Evolutionary conservation across 1,139 yeast species (phyloP).

Genomic region (Lodderomyces theae): DNA sequence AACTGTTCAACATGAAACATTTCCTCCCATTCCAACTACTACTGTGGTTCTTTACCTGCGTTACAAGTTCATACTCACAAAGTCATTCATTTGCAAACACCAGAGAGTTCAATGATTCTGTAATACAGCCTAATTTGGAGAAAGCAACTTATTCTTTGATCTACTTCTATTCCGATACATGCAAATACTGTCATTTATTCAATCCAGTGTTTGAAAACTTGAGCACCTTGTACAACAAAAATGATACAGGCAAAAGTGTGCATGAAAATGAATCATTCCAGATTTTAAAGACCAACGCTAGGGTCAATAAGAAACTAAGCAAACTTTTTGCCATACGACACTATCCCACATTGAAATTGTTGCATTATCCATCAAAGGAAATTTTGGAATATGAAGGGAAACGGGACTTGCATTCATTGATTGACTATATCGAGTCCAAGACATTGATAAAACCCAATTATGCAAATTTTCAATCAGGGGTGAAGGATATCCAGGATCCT

Average conservation of each 20-base stretch:
- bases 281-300: slow-evolving; percentile 30
- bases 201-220: slow-evolving; percentile 38
- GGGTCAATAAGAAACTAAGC: slow-evolving; percentile 22
- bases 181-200: slow-evolving; percentile 36
- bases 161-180: slow-evolving; percentile 38
- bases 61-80: neutral
- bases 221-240: slow-evolving; percentile 25
- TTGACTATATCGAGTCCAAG: slow-evolving; percentile 10
- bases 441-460: slow-evolving; percentile 20
- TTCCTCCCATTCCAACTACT: neutral
- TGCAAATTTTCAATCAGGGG: slow-evolving; percentile 17
- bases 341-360: slow-evolving; percentile 35
- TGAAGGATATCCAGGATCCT: slow-evolving; percentile 12
- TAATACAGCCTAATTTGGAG: slow-evolving; percentile 19
- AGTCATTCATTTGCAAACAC: slow-evolving; percentile 10
- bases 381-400: slow-evolving; percentile 22
- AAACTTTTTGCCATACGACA: slow-evolving; percentile 24
- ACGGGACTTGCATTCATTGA: slow-evolving; percentile 25
- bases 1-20: slow-evolving; percentile 1
- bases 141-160: slow-evolving; percentile 35
- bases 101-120: slow-evolving; percentile 20
- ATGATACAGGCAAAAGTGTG: no score
- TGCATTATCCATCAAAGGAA: slow-evolving; percentile 27
- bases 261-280: slow-evolving; percentile 23
- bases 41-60: neutral